phyloP scores from a whole-genome alignment of 371 early-diverging fungal genomes.

The Rhizopus sp. region DNA sequence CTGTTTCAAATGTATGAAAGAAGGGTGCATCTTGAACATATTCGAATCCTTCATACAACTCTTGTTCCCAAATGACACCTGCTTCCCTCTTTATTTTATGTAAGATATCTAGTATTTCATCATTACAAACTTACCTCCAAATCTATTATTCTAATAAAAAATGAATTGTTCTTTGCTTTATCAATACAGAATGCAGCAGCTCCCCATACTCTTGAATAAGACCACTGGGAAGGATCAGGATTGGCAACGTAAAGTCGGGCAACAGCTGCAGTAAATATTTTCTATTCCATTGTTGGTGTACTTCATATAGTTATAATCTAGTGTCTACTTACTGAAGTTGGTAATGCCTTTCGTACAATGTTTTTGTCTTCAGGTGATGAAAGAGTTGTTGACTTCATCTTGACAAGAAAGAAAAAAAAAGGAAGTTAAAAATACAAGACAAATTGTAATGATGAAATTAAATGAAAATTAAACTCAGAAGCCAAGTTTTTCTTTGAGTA shows the following conservation, averaged over 20 bases:
- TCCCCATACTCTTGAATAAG: constrained; percentile 75
- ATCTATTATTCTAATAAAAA: constrained; percentile 79
- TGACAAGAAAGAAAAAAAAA: background rate
- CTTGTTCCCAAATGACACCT: constrained; percentile 82
- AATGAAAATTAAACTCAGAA: background rate
- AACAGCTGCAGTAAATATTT: constrained; percentile 82
- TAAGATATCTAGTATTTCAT: no score
- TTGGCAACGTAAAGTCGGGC: constrained; percentile 84
- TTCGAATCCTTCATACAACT: constrained; percentile 75
- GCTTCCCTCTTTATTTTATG: constrained; percentile 34
- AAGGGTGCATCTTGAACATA: constrained; percentile 73
- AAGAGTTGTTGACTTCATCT: constrained; percentile 28
- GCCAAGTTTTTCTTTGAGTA: no score
- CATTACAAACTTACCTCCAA: constrained; percentile 52
- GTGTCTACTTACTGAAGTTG: constrained; percentile 35
- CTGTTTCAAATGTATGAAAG: constrained; percentile 85
- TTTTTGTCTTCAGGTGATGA: constrained; percentile 41
- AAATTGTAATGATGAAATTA: constrained; percentile 5
- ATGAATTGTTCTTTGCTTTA: constrained; percentile 56
- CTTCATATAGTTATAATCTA: no score
- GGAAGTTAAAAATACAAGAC: background rate
- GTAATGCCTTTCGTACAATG: constrained; percentile 38
- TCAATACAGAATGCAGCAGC: constrained; percentile 76
- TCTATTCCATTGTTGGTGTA: constrained; percentile 39
- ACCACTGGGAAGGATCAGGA: constrained; percentile 70